phyloP scores from a whole-genome alignment of 345 rosid species.

The Rubroshorea leprosula region DNA sequence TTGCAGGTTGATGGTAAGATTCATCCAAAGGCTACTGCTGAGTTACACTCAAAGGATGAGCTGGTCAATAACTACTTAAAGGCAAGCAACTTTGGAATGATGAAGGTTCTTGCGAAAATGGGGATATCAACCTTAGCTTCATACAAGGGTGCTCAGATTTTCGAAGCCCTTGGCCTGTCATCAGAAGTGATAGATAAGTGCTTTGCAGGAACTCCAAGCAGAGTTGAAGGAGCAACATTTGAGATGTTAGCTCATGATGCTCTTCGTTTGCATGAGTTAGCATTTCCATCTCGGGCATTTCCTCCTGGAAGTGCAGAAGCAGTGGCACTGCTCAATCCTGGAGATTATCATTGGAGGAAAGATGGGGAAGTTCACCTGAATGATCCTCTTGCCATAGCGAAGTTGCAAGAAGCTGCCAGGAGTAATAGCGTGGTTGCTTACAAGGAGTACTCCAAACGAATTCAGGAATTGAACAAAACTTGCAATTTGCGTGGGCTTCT shows the following conservation, averaged over 20 bases:
- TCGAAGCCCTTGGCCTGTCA: slow-evolving; percentile 96
- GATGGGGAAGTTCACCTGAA: slow-evolving; percentile 95
- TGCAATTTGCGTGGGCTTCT: slow-evolving; percentile 94
- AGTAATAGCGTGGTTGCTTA: slow-evolving; percentile 88
- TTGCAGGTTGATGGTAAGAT: slow-evolving; percentile 93
- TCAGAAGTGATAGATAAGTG: slow-evolving; percentile 95
- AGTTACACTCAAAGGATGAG: slow-evolving; percentile 78
- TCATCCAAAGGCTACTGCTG: slow-evolving; percentile 80
- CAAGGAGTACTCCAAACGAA: slow-evolving; percentile 83
- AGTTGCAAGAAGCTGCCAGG: slow-evolving; percentile 95
- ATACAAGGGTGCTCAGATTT: slow-evolving; percentile 98
- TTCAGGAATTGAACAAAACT: slow-evolving; percentile 80
- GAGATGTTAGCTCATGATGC: slow-evolving; percentile 94
- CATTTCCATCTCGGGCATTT: slow-evolving; percentile 61
- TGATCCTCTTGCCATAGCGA: slow-evolving; percentile 94
- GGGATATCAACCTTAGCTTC: slow-evolving; percentile 98
- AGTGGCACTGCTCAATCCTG: slow-evolving; percentile 84
- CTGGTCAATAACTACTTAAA: slow-evolving; percentile 86
- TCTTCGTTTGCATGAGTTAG: slow-evolving; percentile 78
- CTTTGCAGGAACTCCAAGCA: slow-evolving; percentile 97
- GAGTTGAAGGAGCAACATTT: slow-evolving; percentile 99
- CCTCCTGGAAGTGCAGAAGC: slow-evolving; percentile 99
- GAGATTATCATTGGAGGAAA: slow-evolving; percentile 98
- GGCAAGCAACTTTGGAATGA: slow-evolving; percentile 99
- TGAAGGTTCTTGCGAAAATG: slow-evolving; percentile 99